phyloP scores from a whole-genome alignment of 768 basidiomycete genomes.

The Atractiella rhizophila region DNA sequence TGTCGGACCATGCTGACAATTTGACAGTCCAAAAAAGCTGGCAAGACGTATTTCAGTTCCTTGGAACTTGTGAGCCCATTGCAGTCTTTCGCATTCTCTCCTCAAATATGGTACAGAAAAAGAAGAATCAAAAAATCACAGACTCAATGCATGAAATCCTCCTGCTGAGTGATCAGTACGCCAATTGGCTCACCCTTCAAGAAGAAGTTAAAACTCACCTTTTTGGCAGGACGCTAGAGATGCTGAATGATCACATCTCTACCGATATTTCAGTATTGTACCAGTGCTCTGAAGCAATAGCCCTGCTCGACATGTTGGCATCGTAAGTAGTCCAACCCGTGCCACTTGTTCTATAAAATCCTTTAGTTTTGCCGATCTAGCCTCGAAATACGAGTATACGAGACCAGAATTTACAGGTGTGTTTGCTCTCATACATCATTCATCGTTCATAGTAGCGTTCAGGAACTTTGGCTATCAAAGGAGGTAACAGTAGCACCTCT shows the following conservation, averaged over 20 bases:
- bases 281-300: constrained; percentile 74
- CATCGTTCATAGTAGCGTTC: too few species aligned
- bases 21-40: constrained; percentile 10
- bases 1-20: rapidly evolving
- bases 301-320: constrained; percentile 69
- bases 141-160: constrained; percentile 76
- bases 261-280: constrained; percentile 54
- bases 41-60: constrained; percentile 13
- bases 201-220: background rate
- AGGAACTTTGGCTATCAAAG: constrained; percentile 3
- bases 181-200: background rate
- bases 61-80: too few species aligned
- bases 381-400: constrained; percentile 4
- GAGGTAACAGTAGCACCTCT: too few species aligned
- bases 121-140: constrained; percentile 41
- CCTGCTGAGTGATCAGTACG: constrained; percentile 54
- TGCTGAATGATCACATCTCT: constrained; percentile 45
- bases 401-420: constrained; percentile 10
- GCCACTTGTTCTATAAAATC: background rate
- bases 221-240: constrained; percentile 41
- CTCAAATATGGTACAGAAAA: constrained; percentile 4
- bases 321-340: constrained; percentile 36
- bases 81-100: background rate
- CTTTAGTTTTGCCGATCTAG: constrained; percentile 9
- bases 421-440: background rate